These are phyloP conservation scores for Fusarium aywerte DNA, from an alignment of 2,329 filamentous ascomycete species.

Conservation along the genomic window DNA sequence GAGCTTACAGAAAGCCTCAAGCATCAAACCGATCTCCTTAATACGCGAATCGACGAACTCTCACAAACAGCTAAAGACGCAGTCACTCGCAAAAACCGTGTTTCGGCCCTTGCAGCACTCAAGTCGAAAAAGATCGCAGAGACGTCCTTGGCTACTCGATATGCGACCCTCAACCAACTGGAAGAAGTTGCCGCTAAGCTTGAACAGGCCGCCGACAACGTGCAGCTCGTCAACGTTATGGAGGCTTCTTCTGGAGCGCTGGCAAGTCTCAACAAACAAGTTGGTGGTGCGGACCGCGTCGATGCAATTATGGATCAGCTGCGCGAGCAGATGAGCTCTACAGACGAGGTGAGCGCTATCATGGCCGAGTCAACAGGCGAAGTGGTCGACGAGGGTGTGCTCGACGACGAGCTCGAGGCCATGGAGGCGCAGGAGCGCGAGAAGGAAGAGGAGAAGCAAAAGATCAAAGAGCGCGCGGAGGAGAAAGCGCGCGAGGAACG, in stretches of 20 bases:
- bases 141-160: constrained; percentile 74
- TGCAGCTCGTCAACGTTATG: constrained; percentile 86
- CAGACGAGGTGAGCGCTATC: constrained; percentile 83
- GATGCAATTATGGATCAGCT: constrained; percentile 80
- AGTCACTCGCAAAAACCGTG: constrained; percentile 76
- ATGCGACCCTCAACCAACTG: constrained; percentile 79
- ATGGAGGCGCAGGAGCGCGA: constrained; percentile 71
- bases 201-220: constrained; percentile 85
- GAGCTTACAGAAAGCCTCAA: constrained; percentile 80
- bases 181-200: constrained; percentile 86
- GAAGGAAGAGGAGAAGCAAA: constrained; percentile 63
- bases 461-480: constrained; percentile 54
- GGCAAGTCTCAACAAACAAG: constrained; percentile 75
- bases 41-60: constrained; percentile 73
- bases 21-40: constrained; percentile 75
- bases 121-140: constrained; percentile 86
- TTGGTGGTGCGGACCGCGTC: constrained; percentile 80
- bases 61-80: constrained; percentile 73
- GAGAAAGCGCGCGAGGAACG: constrained; percentile 56
- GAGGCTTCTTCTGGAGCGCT: constrained; percentile 79
- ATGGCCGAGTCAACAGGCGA: constrained; percentile 70
- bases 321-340: constrained; percentile 81
- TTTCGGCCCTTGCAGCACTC: constrained; percentile 80
- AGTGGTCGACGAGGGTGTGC: constrained; percentile 79
- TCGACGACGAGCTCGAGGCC: constrained; percentile 87